Evolutionary conservation across 352 stramenopile genomes (phyloP).

Genomic region (Phytophthora meadii): DNA sequence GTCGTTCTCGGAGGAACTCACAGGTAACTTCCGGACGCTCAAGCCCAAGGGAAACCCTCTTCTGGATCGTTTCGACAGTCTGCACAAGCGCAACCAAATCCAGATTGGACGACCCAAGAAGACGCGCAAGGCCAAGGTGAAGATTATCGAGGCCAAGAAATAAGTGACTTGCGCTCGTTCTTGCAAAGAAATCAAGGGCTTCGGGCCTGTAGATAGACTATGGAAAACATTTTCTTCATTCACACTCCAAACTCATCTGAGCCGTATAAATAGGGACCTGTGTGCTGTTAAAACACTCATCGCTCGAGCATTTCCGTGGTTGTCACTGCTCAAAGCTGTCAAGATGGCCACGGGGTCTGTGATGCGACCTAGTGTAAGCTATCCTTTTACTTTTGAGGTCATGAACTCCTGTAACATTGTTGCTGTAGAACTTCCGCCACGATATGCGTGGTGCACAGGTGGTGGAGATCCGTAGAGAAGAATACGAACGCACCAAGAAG

Average conservation of each 20-base stretch:
- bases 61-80: constrained; percentile 84
- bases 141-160: constrained; percentile 84
- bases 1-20: constrained; percentile 83
- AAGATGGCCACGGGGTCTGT: constrained; percentile 47
- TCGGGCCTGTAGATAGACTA: constrained; percentile 37
- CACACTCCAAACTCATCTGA: neutral
- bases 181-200: constrained; percentile 12
- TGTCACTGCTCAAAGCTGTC: neutral
- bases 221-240: constrained; percentile 28
- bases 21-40: constrained; percentile 76
- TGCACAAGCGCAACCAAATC: constrained; percentile 90
- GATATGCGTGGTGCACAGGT: constrained; percentile 63
- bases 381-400: neutral
- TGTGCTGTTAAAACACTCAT: neutral
- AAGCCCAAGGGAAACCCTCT: constrained; percentile 85
- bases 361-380: constrained; percentile 68
- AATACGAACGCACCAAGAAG: constrained; percentile 78
- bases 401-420: neutral
- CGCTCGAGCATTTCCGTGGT: neutral
- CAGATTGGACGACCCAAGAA: constrained; percentile 69
- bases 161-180: constrained; percentile 33
- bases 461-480: constrained; percentile 74
- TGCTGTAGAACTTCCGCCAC: constrained; percentile 70
- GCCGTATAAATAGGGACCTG: constrained; percentile 33
- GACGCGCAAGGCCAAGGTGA: constrained; percentile 78